A percentile compares a stretch with the other conserved stretches of the same genome.
phyloP scores from a whole-genome alignment of 768 basidiomycete species.

The Pulveroboletus sp. region DNA sequence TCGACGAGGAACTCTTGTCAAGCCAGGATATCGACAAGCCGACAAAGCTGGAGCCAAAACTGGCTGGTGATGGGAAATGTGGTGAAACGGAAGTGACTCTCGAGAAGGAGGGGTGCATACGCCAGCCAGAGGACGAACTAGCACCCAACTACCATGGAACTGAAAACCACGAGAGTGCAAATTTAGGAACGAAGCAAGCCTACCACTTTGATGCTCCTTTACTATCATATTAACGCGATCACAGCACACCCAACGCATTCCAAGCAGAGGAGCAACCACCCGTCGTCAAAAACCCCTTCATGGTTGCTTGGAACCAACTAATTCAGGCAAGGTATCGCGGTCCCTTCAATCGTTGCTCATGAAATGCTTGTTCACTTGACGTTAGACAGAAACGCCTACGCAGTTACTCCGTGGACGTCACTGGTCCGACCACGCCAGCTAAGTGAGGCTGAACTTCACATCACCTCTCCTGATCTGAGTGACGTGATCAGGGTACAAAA shows the following conservation, averaged over 20 bases:
- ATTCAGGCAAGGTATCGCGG: constrained; percentile 11
- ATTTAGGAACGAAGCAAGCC: not conserved
- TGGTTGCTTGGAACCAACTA: constrained; percentile 19
- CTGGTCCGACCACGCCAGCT: constrained; percentile 8
- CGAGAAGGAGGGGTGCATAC: constrained; percentile 6
- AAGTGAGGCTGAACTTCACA: constrained; percentile 17
- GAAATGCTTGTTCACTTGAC: not conserved
- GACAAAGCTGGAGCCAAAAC: constrained; percentile 16
- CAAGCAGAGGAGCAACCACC: not conserved
- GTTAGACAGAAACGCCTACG: constrained; percentile 24
- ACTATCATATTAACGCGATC: not conserved
- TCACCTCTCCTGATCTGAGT: not conserved
- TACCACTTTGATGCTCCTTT: not conserved
- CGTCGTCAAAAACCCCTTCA: constrained; percentile 14
- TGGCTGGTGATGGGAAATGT: constrained; percentile 4
- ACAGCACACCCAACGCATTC: not conserved
- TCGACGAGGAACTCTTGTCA: constrained; percentile 28
- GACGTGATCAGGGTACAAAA: constrained; percentile 6
- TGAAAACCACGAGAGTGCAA: not conserved
- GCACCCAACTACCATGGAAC: not conserved
- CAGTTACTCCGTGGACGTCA: constrained; percentile 14
- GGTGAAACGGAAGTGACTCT: constrained; percentile 14
- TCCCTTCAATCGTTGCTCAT: not conserved
- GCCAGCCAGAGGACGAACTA: not conserved
- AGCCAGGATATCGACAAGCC: constrained; percentile 33